Base-by-base conservation (phyloP, 768 basidiomycete genomes). In the Xanthoconium purpureum region DNA sequence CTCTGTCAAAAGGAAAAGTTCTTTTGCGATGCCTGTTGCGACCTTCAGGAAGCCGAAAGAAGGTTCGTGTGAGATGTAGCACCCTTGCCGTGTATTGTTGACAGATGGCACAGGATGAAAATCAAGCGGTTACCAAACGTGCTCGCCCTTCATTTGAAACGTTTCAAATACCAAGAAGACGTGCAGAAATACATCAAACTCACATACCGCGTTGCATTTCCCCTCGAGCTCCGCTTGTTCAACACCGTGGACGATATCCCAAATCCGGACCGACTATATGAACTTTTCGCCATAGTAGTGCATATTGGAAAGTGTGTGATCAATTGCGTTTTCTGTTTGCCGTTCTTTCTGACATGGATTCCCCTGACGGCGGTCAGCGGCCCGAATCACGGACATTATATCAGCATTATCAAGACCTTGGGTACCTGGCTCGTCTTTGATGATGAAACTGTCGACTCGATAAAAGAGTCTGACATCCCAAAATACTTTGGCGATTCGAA, bases 111-210 rank as follows among this genome's bases (percentile, higher is more conserved):
- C 68, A 97, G 96, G 65, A 98, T 99, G 96, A 99, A 99, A 75
- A 94, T 99, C 71, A 98, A 98, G 78, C 89, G 86, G 63, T 79
- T 98, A 0, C 97, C 97, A 1, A 96, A 98, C 69, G 80, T 99
- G 37, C 85, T 99, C 24, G 94, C 96, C 13, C 80, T 99, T 28
- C 97, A 99, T 71, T 76, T 99, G 46, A 99, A 99, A 77, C 85
- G 97, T 35, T 99, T 99, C 86, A 99, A 99, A 74, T 97, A 94
- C 68, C 94, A 97, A 71, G 96, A 98, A 72, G 89, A 93, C 62
- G 74, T 90, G 3, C 84, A 86, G 58, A 89, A 85, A 69, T 93
- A 95, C 73, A 91, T 94, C 77, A 99, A 99, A 71, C 85, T 99
- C 40, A 83, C 91, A 14, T 98, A 98, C 70, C 91, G 97, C 18